A percentile compares a stretch with the other conserved stretches of the same genome.
Conservation (phyloP, 176 grass and related monocot genomes). For the Aechmea fasciata region DNA sequence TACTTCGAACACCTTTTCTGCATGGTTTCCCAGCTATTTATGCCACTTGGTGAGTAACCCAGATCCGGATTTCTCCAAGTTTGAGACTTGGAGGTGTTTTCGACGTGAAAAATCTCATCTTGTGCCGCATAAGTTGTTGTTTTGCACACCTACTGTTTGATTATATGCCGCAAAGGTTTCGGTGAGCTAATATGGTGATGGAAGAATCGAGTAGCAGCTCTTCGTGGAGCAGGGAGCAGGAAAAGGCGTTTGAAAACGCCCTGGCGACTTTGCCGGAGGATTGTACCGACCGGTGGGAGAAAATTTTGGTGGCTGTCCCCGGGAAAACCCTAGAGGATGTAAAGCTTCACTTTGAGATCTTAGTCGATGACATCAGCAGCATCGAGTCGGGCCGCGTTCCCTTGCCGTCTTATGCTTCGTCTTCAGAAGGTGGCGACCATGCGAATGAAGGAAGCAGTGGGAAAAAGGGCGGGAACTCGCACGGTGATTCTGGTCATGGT, state of each 20-base stretch:
- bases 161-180: constrained; percentile 5
- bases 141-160: neutral
- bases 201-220: constrained; percentile 62
- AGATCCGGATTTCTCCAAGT: no score
- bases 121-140: neutral
- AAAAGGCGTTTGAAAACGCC: constrained; percentile 84
- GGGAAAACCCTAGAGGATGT: constrained; percentile 64
- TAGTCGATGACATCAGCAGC: constrained; percentile 60
- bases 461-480: constrained; percentile 34
- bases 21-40: neutral
- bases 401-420: constrained; percentile 44
- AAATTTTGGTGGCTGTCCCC: constrained; percentile 42
- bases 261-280: constrained; percentile 31
- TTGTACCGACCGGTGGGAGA: constrained; percentile 39
- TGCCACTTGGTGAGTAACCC: no score
- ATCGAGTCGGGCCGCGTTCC: constrained; percentile 76
- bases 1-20: neutral
- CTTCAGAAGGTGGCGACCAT: constrained; percentile 25
- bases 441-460: constrained; percentile 16
- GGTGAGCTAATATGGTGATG: constrained; percentile 18
- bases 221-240: constrained; percentile 60
- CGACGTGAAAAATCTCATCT: no score
- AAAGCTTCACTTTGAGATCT: constrained; percentile 63
- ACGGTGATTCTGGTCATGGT: constrained; percentile 21
- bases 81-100: no score